Evolutionary conservation across 805 yeast genomes (phyloP).

Genomic region (Ogataea polymorpha): DNA sequence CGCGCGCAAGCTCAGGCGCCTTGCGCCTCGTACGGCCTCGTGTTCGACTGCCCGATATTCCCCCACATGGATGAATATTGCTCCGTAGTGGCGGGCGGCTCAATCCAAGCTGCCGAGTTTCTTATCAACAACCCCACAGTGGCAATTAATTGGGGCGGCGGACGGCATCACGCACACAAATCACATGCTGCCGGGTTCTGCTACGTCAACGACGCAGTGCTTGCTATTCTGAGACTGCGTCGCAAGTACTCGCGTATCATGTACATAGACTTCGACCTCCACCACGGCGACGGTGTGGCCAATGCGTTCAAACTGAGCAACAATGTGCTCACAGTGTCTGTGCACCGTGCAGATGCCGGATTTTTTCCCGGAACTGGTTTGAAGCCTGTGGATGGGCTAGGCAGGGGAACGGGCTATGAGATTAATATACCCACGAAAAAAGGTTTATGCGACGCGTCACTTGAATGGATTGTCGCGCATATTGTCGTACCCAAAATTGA

Average conservation of each 20-base stretch:
- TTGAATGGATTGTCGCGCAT: conserved; percentile 37
- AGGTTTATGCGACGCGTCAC: conserved; percentile 50
- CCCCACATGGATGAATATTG: conserved; percentile 51
- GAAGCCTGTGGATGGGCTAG: conserved; percentile 35
- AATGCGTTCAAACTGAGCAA: conserved; percentile 55
- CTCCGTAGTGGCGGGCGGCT: conserved; percentile 51
- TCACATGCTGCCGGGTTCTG: conserved; percentile 66
- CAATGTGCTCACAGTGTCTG: conserved; percentile 56
- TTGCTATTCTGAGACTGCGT: conserved; percentile 53
- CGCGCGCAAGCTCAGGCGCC: conserved; percentile 1
- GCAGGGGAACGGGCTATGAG: conserved; percentile 36
- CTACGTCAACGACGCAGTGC: conserved; percentile 65
- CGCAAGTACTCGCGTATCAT: conserved; percentile 43
- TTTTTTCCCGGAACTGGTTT: conserved; percentile 75
- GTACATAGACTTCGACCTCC: conserved; percentile 71
- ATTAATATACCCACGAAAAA: conserved; percentile 55
- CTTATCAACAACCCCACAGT: conserved; percentile 32
- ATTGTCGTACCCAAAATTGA: conserved; percentile 43
- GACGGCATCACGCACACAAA: conserved; percentile 65
- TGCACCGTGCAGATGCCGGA: conserved; percentile 63
- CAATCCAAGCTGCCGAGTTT: conserved; percentile 46
- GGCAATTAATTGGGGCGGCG: conserved; percentile 76
- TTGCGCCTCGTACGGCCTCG: conserved; percentile 43
- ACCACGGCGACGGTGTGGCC: conserved; percentile 81
- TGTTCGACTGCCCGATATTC: conserved; percentile 64